These are phyloP conservation scores for Priceomyces medius DNA, from an alignment of 805 yeast species.

Conservation along the genomic window DNA sequence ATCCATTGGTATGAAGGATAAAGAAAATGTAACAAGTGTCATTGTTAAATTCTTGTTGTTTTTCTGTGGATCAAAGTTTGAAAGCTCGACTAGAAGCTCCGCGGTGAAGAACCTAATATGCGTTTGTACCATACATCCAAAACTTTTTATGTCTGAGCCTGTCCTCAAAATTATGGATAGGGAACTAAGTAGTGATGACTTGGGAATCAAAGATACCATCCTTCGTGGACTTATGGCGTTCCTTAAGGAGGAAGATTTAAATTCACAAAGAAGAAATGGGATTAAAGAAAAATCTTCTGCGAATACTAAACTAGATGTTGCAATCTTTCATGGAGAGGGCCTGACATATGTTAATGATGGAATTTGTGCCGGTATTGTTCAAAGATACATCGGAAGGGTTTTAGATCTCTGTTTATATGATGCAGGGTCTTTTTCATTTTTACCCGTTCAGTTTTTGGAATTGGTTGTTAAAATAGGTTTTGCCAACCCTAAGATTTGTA, in stretches of 20 bases:
- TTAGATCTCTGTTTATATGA: slow-evolving; percentile 49
- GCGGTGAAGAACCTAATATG: slow-evolving; percentile 59
- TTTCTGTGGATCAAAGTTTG: slow-evolving; percentile 43
- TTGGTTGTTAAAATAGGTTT: slow-evolving; percentile 62
- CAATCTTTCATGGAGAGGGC: slow-evolving; percentile 54
- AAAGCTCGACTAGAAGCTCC: slow-evolving; percentile 39
- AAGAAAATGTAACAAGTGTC: slow-evolving; percentile 57
- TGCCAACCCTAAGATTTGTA: slow-evolving; percentile 70
- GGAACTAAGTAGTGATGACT: slow-evolving; percentile 40
- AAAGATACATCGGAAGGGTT: slow-evolving; percentile 53
- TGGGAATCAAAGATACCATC: slow-evolving; percentile 49
- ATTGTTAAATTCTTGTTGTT: slow-evolving; percentile 57
- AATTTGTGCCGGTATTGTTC: slow-evolving; percentile 69
- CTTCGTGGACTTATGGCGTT: slow-evolving; percentile 59
- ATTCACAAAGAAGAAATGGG: slow-evolving; percentile 41
- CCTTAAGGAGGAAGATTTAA: slow-evolving; percentile 54
- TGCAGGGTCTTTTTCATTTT: slow-evolving; percentile 45
- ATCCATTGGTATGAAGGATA: slow-evolving; percentile 42
- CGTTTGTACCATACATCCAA: slow-evolving; percentile 63
- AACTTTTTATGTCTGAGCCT: slow-evolving; percentile 58
- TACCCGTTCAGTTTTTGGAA: slow-evolving; percentile 56
- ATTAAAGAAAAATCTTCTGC: slow-evolving; percentile 36
- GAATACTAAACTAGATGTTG: slow-evolving; percentile 38
- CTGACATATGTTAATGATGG: slow-evolving; percentile 58
- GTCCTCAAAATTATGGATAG: slow-evolving; percentile 52